Evolutionary conservation across 2,329 filamentous ascomycete species (phyloP), one percentile per base, ranked within the genome.

Genomic region (Incumbomyces lentus): DNA sequence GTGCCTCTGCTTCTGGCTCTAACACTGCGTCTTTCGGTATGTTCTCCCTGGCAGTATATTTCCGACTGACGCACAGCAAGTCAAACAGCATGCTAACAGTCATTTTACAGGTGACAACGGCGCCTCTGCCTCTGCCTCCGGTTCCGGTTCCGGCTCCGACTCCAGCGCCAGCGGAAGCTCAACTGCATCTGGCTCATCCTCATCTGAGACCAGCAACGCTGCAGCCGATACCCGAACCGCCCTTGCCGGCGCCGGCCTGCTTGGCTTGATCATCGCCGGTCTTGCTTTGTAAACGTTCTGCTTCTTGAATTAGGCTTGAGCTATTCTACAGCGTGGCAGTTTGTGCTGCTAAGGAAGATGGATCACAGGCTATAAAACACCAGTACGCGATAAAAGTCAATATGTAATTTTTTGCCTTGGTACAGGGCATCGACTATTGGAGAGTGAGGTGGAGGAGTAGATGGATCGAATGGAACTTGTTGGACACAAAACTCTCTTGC

Each of bases 191-290:
- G 49, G 49, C 14, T 47, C 43, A 12, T 40, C 49, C n/a, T 40
- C 40, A 14, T 44, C 48, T 13, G 48, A 48, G 17, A 40, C 48
- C 17, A 49, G 48, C 14, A 46, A 40, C 17, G 37, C 50, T n/a
- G 53, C 49, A 29, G 38, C 50, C n/a, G 39, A 36, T 6, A 31
- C 33, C 14, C 36, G 39, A 12, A 33, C 17, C 38, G 26, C 19
- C 13, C 11, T 47, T 41, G 32, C 43, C 11, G 39, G 43, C 17
- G 44, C 44, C 12, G 55, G 52, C 17, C 52, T 54, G 31, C 37
- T 55, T 34, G 50, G 49, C n/a, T 36, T 54, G 47, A 46, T 55
- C 44, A 50, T 55, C 40, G 52, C 52, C 18, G 53, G 53, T n/a
- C 26, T 57, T 29, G 51, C 51, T 32, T 30, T 55, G 43, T 57